A percentile compares a stretch with the other conserved stretches of the same genome.
Conservation (phyloP, 148 eudicot genomes). For the Chenopodium formosanum region DNA sequence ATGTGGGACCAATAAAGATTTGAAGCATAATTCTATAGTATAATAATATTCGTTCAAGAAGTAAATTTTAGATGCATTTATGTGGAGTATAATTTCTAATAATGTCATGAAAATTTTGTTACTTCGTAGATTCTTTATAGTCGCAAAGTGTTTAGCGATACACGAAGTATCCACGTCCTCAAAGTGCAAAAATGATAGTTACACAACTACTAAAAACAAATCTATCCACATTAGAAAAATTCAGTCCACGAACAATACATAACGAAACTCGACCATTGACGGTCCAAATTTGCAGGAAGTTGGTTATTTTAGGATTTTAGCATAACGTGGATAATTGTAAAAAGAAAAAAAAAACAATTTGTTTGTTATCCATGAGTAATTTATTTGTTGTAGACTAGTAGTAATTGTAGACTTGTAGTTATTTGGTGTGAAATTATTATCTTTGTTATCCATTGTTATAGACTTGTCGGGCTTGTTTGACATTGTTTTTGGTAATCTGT, state of each 20-base stretch:
- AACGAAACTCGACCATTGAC: neutral
- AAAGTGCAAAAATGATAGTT: slow-evolving; percentile 4
- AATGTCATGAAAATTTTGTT: neutral
- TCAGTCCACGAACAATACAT: slow-evolving; percentile 5
- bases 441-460: no score
- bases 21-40: neutral
- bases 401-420: no score
- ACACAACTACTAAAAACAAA: neutral
- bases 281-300: neutral
- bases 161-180: slow-evolving; percentile 21
- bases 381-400: no score
- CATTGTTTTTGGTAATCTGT: no score
- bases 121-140: neutral
- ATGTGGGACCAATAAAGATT: neutral
- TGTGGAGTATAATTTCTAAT: neutral
- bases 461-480: no score
- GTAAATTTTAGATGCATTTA: no score
- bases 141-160: slow-evolving; percentile 24
- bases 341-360: no score
- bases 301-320: neutral
- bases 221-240: neutral
- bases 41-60: no score
- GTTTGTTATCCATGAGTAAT: no score
- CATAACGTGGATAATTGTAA: neutral
- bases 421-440: no score